A percentile compares a stretch with the other conserved stretches of the same genome.
Evolutionary conservation across 257 asterid species (phyloP).

Genomic region (Phtheirospermum japonicum): DNA sequence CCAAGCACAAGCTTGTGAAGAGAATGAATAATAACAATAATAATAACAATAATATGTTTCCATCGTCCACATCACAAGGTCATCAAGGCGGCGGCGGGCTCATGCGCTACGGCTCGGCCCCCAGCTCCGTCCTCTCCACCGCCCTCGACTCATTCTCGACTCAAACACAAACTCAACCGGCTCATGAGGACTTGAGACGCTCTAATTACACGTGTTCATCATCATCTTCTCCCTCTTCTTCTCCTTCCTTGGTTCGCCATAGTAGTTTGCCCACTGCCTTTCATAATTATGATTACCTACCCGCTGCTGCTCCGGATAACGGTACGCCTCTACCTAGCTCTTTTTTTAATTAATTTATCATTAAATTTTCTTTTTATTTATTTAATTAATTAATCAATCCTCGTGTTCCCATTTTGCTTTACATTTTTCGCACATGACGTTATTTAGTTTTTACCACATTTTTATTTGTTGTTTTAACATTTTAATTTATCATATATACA

Average conservation of each 20-base stretch:
- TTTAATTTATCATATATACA: too few species aligned
- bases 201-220: constrained; percentile 28
- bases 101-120: constrained; percentile 74
- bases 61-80: constrained; percentile 63
- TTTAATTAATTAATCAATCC: too few species aligned
- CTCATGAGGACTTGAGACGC: constrained; percentile 34
- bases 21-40: background rate
- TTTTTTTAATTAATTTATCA: background rate
- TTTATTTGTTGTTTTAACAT: too few species aligned
- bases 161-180: constrained; percentile 23
- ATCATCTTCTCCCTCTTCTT: constrained; percentile 4
- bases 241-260: constrained; percentile 58
- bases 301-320: constrained; percentile 42
- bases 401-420: too few species aligned
- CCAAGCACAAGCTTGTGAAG: background rate
- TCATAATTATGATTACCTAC: constrained; percentile 51
- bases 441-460: too few species aligned
- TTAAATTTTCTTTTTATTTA: constrained; percentile 6
- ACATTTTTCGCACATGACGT: too few species aligned
- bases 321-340: constrained; percentile 41
- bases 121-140: constrained; percentile 49
- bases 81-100: constrained; percentile 51
- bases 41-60: constrained; percentile 39
- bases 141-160: constrained; percentile 55
- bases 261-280: constrained; percentile 82